Base-by-base conservation (phyloP, 768 basidiomycete species). In the Agaricus subrufescens region DNA sequence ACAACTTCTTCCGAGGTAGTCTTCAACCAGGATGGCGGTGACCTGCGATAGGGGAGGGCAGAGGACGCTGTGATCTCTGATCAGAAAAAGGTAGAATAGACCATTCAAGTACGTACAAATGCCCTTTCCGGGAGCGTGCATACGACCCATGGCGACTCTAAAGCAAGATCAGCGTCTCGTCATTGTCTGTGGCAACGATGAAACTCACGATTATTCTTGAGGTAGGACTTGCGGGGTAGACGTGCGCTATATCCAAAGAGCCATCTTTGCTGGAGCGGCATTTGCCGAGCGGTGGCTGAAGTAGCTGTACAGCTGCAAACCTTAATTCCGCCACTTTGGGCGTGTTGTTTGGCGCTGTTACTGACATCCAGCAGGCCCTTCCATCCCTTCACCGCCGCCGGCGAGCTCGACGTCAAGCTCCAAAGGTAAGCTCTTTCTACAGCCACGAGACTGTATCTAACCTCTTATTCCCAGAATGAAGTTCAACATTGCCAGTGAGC, bases 71-170 rank as follows among this genome's bases (percentile, higher is more conserved):
- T 25, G 56, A 27, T 26, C 47, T 9, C 38, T 45, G 31, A 12
- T 57, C 19, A 56, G 43, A 29, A 46, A 43, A 37, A 27, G 15
- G 3, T 15, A 23, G 46, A 50, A 56, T 54, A 55, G 59, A 52
- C 37, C 29, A 46, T 29, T n/a, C 53, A 25, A 26, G 42, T 56
- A 85, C 89, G 67, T 75, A 93, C 90, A 91, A 82, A 98, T 97
- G 84, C 95, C 96, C 93, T 98, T 98, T 77, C 94, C 94, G 76
- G 94, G 94, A 85, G 94, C 94, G 85, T 98, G 96, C 93, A 97
- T 94, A 71, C 94, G 93, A 91, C 89, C 91, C 91, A 93, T 93
- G 77, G 65, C 77, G 71, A 67, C 60, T 76, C 72, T 80, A 29
- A 14, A 52, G 9, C 3, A 51, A 64, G 46, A 64, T 66, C 46